These are phyloP conservation scores for Malus fusca DNA, from an alignment of 306 rosid species.

Conservation along the genomic window DNA sequence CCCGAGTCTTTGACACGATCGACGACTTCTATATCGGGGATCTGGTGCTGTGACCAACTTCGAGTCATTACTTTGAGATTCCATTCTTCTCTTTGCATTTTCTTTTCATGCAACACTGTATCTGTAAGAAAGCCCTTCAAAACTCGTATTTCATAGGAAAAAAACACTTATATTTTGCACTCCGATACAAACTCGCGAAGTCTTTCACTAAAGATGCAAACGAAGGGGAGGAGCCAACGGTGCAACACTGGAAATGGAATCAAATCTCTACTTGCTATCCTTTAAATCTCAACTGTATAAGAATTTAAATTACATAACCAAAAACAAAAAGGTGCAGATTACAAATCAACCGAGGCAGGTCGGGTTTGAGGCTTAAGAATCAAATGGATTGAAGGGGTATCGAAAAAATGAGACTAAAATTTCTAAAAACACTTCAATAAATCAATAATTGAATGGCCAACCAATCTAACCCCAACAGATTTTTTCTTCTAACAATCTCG, in stretches of 20 bases:
- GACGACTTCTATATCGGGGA: slow-evolving; percentile 78
- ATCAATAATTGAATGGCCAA: slow-evolving; percentile 37
- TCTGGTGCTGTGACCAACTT: slow-evolving; percentile 31
- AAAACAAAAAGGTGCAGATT: slow-evolving; percentile 5
- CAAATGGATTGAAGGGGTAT: slow-evolving; percentile 36
- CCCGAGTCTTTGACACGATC: slow-evolving; percentile 87
- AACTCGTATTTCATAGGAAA: no score
- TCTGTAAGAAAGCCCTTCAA: not conserved
- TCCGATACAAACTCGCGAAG: no score
- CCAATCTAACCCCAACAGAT: slow-evolving; percentile 29
- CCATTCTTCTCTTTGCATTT: slow-evolving; percentile 4
- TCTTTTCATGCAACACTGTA: not conserved
- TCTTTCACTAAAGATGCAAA: not conserved
- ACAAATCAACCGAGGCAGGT: slow-evolving; percentile 33
- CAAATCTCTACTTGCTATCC: slow-evolving; percentile 3
- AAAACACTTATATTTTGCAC: no score
- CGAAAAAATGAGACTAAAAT: slow-evolving; percentile 23
- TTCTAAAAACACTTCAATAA: slow-evolving; percentile 33
- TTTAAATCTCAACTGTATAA: slow-evolving; percentile 15
- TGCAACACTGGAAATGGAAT: not conserved
- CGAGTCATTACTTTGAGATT: not conserved
- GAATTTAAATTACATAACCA: slow-evolving; percentile 20
- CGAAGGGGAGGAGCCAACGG: not conserved
- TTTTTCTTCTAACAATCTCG: slow-evolving; percentile 22
- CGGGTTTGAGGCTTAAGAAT: slow-evolving; percentile 41